Evolutionary conservation across 164 flowering plant genomes (phyloP).

Genomic region (Nelumbo lutea): DNA sequence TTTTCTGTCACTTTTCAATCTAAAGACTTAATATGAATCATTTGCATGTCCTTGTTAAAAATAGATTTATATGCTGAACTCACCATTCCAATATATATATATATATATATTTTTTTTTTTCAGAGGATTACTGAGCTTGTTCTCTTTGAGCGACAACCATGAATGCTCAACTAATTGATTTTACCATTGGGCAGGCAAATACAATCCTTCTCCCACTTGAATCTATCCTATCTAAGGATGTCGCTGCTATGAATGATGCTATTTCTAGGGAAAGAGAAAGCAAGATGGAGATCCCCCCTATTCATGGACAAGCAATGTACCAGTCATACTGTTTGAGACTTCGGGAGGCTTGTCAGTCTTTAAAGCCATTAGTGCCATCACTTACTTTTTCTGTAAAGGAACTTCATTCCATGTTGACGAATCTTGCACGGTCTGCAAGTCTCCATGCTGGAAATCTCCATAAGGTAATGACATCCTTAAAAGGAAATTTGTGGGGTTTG

Average conservation of each 20-base stretch:
- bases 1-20: constrained; percentile 18
- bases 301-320: constrained; percentile 92
- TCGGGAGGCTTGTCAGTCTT: constrained; percentile 58
- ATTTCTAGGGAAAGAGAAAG: constrained; percentile 66
- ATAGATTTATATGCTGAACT: not conserved
- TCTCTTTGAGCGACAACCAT: not conserved
- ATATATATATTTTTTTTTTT: not conserved
- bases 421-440: constrained; percentile 80
- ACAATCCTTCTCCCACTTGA: constrained; percentile 80
- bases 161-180: constrained; percentile 3
- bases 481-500: not conserved
- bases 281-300: constrained; percentile 64
- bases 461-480: constrained; percentile 38
- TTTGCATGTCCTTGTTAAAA: constrained; percentile 5
- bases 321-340: constrained; percentile 69
- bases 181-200: constrained; percentile 53
- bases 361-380: constrained; percentile 69
- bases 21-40: constrained; percentile 3
- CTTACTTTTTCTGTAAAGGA: constrained; percentile 62
- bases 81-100: not conserved
- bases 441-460: constrained; percentile 95
- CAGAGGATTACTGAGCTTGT: not conserved
- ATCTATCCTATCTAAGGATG: constrained; percentile 76
- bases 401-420: constrained; percentile 60
- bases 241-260: constrained; percentile 79